Evolutionary conservation across 1,284 basidiomycete species (phyloP), one percentile per base, ranked within the genome.

Genomic region (Cutaneotrichosporon sp.): DNA sequence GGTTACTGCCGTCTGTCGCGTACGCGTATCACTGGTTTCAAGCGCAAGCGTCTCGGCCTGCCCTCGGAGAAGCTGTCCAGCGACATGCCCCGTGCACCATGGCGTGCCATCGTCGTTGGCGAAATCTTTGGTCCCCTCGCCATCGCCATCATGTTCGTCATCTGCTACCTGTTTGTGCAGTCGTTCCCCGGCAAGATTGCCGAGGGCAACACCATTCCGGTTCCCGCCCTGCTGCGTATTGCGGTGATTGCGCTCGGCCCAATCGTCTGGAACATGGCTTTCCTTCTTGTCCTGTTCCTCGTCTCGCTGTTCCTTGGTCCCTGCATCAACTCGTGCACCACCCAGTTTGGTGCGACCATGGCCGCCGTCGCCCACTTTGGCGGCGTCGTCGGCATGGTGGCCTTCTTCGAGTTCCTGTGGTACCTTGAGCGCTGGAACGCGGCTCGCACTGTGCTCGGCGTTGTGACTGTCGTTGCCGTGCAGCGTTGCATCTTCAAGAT

Each of bases 21-120:
- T 56, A 97, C 92, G 10, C 87, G 90, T 81, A 92, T 97, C 70
- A 97, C 92, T 41, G 92, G 92, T 35, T 96, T 91, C 84, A 97
- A 96, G 82, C 90, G 89, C 79, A 94, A 97, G 81, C 84, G 84
- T 65, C 82, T 97, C 1, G 92, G 92, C 13, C 85, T 90, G 64
- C 92, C 92, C 7, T 94, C 91, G 1, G 92, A 96, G 76, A 94
- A 94, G 75, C 80, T 96, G 23, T 91, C 90, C 14, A 86, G 87
- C 52, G 92, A 97, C 69, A 84, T 90, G 49, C 90, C 92, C 37
- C 84, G 92, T 59, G 92, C 91, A 3, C 82, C 84, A 33, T 93
- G 90, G 90, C 83, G 87, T 51, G 85, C 89, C 7, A 88, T 96
- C 55, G 73, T 96, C 48, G 80, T 91, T 58, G 86, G 88, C 7